Base-by-base conservation (phyloP, 371 early-diverging fungal species). In the Amoeboaphelidium occidentale region DNA sequence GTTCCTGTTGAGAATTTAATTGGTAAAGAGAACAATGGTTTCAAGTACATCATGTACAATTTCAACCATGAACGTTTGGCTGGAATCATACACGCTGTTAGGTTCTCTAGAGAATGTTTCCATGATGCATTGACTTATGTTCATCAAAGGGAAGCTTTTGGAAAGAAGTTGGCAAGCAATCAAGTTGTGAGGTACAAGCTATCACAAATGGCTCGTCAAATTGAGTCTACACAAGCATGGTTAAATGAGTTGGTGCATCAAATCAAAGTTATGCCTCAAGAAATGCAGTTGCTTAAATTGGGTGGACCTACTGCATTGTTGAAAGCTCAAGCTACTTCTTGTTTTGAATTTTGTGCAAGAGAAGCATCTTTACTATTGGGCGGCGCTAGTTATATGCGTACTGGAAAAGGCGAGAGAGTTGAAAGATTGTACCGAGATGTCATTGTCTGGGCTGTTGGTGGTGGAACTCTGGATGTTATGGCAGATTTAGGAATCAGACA, bases 351-450 rank as follows among this genome's bases (percentile, higher is more conserved):
- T 60, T 81, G 82, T 55, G 84, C 85, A 23, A 71, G 85, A 51
- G 86, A 88, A 63, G 85, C 89, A 1, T 70, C 78, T 1, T 85
- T 85, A 60, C 83, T 88, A 57, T 84, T 88, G 70, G 89, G 89
- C 52, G 89, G 89, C 20, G 57, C 84, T 21, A 63, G 81, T 1
- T 84, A 84, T 57, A 73, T 79, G 21, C 74, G 85, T 42, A 83
- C 79, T 51, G 81, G 83, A 2, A 82, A 84, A 60, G 89, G 80
- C 22, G 85, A 83, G 65, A 74, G 77, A 58, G 71, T 88, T 2
- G 89, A 88, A 64, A 65, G 85, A 27, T 59, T 85, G 25, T 81
- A 84, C 56, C 74, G 89, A 51, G 86, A 85, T 69, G 86, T 85
- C 1, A 61, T 83, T 10, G 54, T 23, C 4, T 44, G 23, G 14